Evolutionary conservation across 306 rosid species (phyloP), one percentile per base, ranked within the genome.

Genomic region (Notholithocarpus densiflorus): DNA sequence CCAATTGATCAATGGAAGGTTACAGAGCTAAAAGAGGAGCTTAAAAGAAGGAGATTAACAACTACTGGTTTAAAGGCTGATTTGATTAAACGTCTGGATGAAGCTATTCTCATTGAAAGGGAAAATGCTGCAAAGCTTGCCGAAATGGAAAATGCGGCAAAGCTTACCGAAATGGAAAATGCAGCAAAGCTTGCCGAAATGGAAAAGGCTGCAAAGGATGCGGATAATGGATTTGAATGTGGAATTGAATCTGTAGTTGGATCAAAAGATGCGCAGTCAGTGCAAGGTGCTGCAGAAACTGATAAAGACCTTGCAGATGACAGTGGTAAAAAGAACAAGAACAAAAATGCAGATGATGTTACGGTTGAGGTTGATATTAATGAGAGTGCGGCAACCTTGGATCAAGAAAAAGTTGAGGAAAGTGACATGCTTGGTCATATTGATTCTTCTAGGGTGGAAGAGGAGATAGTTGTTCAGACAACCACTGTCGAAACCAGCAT

Each of bases 1-100:
- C 91, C 99, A 10, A 78, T 96, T 88, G 84, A 93, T 76, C 98
- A 91, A 77, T 96, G 96, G 99, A 96, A 82, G 89, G 99, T 96
- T 80, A 86, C 93, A 0, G 99, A 88, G 80, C 78, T 96, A 83
- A 96, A 83, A 81, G 99, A 96, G 80, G 99, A 96, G 88, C 89
- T 96, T 5, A 93, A 84, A 90, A 93, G 84, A 81, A 86, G 99
- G 79, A 96, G 56, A 79, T 78, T 96, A 71, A 76, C 89, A 15
- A 86, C 86, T 53, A 91, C 72, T 81, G 99, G 99, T 71, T 81
- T 96, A 86, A 96, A 96, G 89, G 97, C 93, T 56, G 99, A 96
- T 81, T 89, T 96, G 82, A 77, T 96, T 23, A 89, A 68, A 76
- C 98, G 98, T 14, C 82, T 96, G 84, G 93, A 91, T 59, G 98